Conservation (phyloP, 2,329 filamentous ascomycete genomes). For the Mollisiaceae sp. region DNA sequence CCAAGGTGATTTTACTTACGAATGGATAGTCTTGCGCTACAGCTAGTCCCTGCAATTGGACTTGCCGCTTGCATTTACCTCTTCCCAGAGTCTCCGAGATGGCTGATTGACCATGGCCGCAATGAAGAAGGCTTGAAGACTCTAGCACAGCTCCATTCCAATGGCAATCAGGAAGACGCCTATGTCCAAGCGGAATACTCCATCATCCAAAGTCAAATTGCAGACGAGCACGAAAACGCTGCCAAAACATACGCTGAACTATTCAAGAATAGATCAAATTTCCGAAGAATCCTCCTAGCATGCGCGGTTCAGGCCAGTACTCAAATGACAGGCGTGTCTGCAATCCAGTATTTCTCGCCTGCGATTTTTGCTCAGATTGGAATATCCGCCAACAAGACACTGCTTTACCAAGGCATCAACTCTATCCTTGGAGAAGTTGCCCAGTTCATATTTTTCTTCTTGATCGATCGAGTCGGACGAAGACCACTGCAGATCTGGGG, state of each 20-base stretch:
- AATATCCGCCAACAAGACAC: conserved; percentile 66
- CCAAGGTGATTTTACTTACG: too few species aligned
- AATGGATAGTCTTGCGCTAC: conserved; percentile 60
- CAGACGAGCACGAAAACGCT: conserved; percentile 68
- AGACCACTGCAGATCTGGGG: conserved; percentile 73
- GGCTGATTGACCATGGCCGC: conserved; percentile 73
- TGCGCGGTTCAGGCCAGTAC: conserved; percentile 71
- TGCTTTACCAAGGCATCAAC: conserved; percentile 77
- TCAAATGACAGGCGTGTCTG: conserved; percentile 78
- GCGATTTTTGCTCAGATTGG: conserved; percentile 65
- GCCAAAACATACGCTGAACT: conserved; percentile 75
- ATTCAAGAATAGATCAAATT: conserved; percentile 67
- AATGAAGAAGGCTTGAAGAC: conserved; percentile 66
- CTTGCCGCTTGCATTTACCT: conserved; percentile 67
- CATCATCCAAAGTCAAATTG: conserved; percentile 71
- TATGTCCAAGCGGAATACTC: conserved; percentile 77
- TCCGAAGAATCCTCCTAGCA: conserved; percentile 74
- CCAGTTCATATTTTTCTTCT: conserved; percentile 69
- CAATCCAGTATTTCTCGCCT: conserved; percentile 78
- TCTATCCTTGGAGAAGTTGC: conserved; percentile 72
- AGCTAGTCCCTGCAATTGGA: conserved; percentile 69
- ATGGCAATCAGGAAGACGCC: conserved; percentile 67
- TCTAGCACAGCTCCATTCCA: conserved; percentile 70
- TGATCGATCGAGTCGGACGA: conserved; percentile 72
- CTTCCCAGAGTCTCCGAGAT: conserved; percentile 74